A percentile compares a stretch with the other conserved stretches of the same genome.
These are phyloP conservation scores for Closterium sp. DNA, from an alignment of 139 green algal species.

Conservation along the genomic window DNA sequence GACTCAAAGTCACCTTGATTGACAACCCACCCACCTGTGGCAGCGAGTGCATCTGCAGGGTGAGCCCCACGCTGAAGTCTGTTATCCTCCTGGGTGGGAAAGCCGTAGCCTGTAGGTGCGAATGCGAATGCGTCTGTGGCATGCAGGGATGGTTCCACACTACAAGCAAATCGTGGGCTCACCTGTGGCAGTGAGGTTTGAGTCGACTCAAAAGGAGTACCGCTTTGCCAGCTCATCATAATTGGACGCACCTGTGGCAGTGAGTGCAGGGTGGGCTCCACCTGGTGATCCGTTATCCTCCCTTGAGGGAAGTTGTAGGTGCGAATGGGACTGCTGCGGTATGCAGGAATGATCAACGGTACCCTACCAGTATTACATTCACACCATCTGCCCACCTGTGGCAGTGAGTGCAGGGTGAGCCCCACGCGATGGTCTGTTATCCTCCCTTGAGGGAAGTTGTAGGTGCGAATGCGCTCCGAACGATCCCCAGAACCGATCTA, in stretches of 20 bases:
- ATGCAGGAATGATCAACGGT: too few species aligned
- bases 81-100: too few species aligned
- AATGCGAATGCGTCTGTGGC: background rate
- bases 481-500: conserved; percentile 88
- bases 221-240: too few species aligned
- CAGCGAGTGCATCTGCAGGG: too few species aligned
- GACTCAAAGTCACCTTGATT: too few species aligned
- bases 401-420: conserved; percentile 26
- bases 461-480: conserved; percentile 94
- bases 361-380: too few species aligned
- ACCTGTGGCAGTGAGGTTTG: conserved; percentile 15
- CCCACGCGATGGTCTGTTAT: conserved; percentile 74
- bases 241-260: conserved; percentile 13
- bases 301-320: conserved; percentile 78
- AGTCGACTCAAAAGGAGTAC: too few species aligned
- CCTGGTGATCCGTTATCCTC: conserved; percentile 71
- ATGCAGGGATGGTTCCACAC: conserved; percentile 50
- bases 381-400: too few species aligned
- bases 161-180: too few species aligned
- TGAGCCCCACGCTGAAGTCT: too few species aligned
- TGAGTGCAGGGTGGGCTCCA: conserved; percentile 43
- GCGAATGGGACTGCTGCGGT: too few species aligned
- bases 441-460: conserved; percentile 85
- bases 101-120: too few species aligned
- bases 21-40: background rate